Evolutionary conservation across 2,329 filamentous ascomycete species (phyloP).

Genomic region (Orbilia brochopaga): DNA sequence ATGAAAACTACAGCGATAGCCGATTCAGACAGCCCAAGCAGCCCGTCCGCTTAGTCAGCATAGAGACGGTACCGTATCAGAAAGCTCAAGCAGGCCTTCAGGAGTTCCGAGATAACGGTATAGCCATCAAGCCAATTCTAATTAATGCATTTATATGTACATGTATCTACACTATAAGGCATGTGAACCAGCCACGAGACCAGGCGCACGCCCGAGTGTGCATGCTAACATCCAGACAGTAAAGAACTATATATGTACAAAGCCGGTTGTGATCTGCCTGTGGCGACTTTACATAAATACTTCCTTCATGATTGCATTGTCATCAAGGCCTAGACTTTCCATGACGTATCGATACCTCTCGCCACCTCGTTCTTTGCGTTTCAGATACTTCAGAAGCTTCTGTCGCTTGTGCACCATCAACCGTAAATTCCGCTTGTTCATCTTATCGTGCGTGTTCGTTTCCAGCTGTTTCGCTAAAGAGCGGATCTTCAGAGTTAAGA

Average conservation of each 20-base stretch:
- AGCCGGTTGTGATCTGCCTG: too few species aligned
- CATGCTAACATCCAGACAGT: neutral
- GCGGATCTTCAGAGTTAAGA: constrained; percentile 91
- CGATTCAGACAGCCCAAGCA: too few species aligned
- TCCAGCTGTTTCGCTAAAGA: constrained; percentile 75
- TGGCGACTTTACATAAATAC: constrained; percentile 52
- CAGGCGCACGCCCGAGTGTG: too few species aligned
- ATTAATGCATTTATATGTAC: neutral
- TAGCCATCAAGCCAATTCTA: too few species aligned
- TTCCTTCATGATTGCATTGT: constrained; percentile 53
- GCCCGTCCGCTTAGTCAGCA: too few species aligned
- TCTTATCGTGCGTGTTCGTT: constrained; percentile 79
- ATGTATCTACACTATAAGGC: neutral
- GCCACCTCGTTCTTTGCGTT: constrained; percentile 86
- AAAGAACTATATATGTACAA: neutral
- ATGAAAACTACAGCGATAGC: too few species aligned
- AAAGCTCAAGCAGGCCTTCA: too few species aligned
- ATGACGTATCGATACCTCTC: constrained; percentile 87
- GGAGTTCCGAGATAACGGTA: too few species aligned
- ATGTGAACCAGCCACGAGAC: neutral
- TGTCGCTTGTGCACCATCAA: constrained; percentile 86
- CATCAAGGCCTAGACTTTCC: constrained; percentile 74
- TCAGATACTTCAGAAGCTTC: constrained; percentile 84
- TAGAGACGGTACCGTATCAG: too few species aligned
- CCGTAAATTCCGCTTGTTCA: constrained; percentile 89